Conservation (phyloP, 805 yeast genomes). For the Wickerhamiella kazuoi region DNA sequence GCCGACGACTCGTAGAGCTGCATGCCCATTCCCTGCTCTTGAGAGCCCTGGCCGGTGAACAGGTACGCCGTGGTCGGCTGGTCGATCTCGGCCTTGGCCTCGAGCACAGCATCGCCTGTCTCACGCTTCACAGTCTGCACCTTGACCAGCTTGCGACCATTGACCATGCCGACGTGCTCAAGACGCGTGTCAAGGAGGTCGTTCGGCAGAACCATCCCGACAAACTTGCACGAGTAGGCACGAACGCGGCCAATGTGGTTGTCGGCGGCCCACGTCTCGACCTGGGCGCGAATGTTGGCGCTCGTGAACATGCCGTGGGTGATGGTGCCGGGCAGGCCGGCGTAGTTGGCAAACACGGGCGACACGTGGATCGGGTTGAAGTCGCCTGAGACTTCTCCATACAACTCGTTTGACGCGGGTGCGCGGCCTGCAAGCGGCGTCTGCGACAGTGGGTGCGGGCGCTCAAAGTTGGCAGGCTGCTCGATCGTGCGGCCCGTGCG, state of each 20-base stretch:
- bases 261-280: constrained; percentile 97
- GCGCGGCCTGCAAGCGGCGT: constrained; percentile 36
- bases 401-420: constrained; percentile 91
- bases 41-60: constrained; percentile 99
- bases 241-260: constrained; percentile 90
- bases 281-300: constrained; percentile 85
- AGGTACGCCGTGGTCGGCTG: constrained; percentile 95
- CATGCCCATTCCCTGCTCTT: constrained; percentile 99
- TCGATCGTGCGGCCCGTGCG: constrained; percentile 89
- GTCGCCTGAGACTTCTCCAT: constrained; percentile 95
- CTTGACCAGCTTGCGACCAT: constrained; percentile 93
- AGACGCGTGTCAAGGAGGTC: constrained; percentile 71
- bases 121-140: constrained; percentile 75
- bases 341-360: constrained; percentile 84
- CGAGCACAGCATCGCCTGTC: constrained; percentile 57
- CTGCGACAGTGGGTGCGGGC: constrained; percentile 65
- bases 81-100: constrained; percentile 96
- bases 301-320: constrained; percentile 99
- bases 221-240: constrained; percentile 78
- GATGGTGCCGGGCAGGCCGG: constrained; percentile 88
- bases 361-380: constrained; percentile 97
- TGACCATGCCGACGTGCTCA: constrained; percentile 96
- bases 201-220: constrained; percentile 96
- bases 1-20: constrained; percentile 79
- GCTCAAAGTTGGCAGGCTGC: constrained; percentile 82